Evolutionary conservation across 169 alveolate species (phyloP).

Genomic region (Amoebophrya sp.): DNA sequence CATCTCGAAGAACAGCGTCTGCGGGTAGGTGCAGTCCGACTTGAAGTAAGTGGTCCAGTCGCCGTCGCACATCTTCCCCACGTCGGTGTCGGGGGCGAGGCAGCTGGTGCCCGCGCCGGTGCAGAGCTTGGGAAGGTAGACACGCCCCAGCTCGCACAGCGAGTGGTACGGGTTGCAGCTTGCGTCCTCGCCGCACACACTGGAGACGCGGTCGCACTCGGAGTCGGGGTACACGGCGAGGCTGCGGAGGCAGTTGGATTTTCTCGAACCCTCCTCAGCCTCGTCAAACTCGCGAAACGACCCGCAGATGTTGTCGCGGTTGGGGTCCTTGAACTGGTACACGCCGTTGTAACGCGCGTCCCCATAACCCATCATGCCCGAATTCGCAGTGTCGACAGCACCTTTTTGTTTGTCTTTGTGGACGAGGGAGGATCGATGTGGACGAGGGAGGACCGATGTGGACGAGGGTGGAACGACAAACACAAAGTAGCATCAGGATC

Average conservation of each 20-base stretch:
- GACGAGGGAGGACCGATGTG: too few species aligned
- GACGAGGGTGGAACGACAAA: too few species aligned
- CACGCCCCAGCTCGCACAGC: not conserved
- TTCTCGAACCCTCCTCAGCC: not conserved
- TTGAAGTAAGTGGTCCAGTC: not conserved
- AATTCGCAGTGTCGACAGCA: not conserved
- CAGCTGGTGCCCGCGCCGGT: not conserved
- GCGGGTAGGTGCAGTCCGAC: not conserved
- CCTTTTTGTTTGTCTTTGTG: too few species aligned
- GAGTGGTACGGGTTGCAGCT: not conserved
- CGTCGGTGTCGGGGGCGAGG: not conserved
- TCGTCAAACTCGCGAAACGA: not conserved
- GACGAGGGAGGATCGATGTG: too few species aligned
- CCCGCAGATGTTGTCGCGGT: not conserved
- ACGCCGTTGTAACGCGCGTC: not conserved
- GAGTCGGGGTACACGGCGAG: not conserved
- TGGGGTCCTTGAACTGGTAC: not conserved
- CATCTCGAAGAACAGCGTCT: not conserved
- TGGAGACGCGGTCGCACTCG: not conserved
- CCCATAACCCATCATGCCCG: not conserved
- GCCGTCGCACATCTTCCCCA: not conserved
- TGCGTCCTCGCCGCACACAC: not conserved
- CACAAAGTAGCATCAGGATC: too few species aligned
- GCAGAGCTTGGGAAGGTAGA: not conserved
- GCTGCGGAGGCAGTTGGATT: not conserved